Evolutionary conservation across 2,329 filamentous ascomycete species (phyloP).

Genomic region (Diaporthe nobilis): DNA sequence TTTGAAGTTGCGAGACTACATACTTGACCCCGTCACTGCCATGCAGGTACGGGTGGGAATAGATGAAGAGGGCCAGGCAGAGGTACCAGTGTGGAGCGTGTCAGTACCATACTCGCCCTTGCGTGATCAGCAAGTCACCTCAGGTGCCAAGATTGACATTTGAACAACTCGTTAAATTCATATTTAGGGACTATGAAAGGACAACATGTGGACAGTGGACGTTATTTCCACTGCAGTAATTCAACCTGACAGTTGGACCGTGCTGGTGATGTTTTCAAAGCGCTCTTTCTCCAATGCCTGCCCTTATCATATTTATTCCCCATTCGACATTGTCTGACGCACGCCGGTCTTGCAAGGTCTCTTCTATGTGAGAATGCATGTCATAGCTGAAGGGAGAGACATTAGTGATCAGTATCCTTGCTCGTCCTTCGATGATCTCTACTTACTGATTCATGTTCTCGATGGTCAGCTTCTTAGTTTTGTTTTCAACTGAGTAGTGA

Average conservation of each 20-base stretch:
- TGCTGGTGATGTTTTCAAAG: too few relatives aligned
- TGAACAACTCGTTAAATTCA: background rate
- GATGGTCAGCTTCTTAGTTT: background rate
- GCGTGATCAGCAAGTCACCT: background rate
- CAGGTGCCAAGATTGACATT: background rate
- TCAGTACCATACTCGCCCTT: background rate
- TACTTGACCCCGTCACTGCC: background rate
- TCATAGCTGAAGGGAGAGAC: background rate
- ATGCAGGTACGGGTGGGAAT: background rate
- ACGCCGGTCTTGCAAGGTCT: too few relatives aligned
- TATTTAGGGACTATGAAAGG: too few relatives aligned
- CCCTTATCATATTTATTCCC: too few relatives aligned
- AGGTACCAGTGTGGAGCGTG: background rate
- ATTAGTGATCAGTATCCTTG: background rate
- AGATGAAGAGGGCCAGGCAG: background rate
- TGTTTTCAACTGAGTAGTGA: background rate
- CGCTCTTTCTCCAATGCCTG: too few relatives aligned
- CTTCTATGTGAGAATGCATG: background rate
- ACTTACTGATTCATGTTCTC: background rate
- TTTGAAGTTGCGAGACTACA: constrained; percentile 4
- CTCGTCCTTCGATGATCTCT: background rate
- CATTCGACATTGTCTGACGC: too few relatives aligned
- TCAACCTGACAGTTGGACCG: too few relatives aligned
- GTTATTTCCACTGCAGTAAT: too few relatives aligned
- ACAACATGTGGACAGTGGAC: too few relatives aligned